Evolutionary conservation across 768 basidiomycete species (phyloP).

Genomic region (Naganishia friedmannii): DNA sequence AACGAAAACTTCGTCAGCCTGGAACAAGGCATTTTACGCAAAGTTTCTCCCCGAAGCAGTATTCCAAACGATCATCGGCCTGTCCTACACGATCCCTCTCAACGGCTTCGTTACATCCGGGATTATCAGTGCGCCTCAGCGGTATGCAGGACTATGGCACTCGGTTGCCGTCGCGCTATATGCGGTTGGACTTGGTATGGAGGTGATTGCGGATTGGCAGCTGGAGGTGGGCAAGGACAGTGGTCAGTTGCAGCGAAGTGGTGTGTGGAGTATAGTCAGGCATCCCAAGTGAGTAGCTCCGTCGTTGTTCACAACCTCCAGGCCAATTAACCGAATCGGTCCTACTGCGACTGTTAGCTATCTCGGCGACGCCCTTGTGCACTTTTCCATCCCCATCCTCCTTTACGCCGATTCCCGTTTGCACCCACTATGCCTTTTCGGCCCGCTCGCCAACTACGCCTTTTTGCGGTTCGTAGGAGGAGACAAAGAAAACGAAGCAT

Average conservation of each 20-base stretch:
- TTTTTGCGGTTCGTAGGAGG: slow-evolving; percentile 40
- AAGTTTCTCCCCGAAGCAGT: slow-evolving; percentile 37
- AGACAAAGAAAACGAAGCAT: slow-evolving; percentile 40
- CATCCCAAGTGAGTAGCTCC: slow-evolving; percentile 40
- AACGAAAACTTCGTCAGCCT: slow-evolving; percentile 26
- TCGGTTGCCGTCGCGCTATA: slow-evolving; percentile 34
- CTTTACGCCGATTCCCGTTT: slow-evolving; percentile 34
- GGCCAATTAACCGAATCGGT: neutral
- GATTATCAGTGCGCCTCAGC: slow-evolving; percentile 19
- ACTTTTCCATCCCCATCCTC: slow-evolving; percentile 38
- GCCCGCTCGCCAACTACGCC: slow-evolving; percentile 38
- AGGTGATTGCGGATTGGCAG: slow-evolving; percentile 38
- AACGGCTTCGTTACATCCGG: slow-evolving; percentile 6
- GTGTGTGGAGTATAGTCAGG: slow-evolving; percentile 44
- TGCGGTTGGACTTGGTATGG: slow-evolving; percentile 35
- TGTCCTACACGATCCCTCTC: slow-evolving; percentile 36
- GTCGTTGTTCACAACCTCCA: neutral
- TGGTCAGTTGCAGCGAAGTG: slow-evolving; percentile 21
- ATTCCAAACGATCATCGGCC: slow-evolving; percentile 39
- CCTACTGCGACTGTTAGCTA: slow-evolving; percentile 28
- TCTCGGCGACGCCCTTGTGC: slow-evolving; percentile 35
- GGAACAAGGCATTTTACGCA: slow-evolving; percentile 33
- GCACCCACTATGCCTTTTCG: slow-evolving; percentile 42
- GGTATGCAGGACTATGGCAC: slow-evolving; percentile 23
- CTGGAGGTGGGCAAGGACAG: slow-evolving; percentile 26